Evolutionary conservation across 1,284 basidiomycete species (phyloP).

Genomic region (Cutaneotrichosporon mucoides): DNA sequence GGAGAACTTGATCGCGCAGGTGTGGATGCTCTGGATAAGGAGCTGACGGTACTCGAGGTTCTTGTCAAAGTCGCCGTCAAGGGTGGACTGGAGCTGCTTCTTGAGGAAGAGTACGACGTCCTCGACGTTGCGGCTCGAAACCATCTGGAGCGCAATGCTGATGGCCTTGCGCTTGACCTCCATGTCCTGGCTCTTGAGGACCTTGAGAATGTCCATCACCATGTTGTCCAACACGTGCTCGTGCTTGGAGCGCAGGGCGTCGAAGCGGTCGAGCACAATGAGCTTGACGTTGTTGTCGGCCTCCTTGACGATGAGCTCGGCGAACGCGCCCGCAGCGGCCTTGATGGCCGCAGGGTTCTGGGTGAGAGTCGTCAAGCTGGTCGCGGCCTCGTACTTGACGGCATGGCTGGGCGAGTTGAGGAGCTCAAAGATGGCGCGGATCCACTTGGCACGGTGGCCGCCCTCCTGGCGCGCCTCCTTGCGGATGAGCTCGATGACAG

Average conservation of each 20-base stretch:
- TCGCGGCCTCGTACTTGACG: slow-evolving; percentile 97
- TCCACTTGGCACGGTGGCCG: slow-evolving; percentile 78
- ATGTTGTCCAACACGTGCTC: slow-evolving; percentile 87
- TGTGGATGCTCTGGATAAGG: slow-evolving; percentile 94
- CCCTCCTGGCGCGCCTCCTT: slow-evolving; percentile 84
- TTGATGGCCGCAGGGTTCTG: slow-evolving; percentile 96
- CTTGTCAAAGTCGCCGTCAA: slow-evolving; percentile 72
- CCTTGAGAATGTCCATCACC: slow-evolving; percentile 93
- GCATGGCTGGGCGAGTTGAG: slow-evolving; percentile 85
- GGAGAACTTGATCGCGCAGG: slow-evolving; percentile 96
- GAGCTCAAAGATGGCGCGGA: slow-evolving; percentile 92
- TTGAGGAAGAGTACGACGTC: slow-evolving; percentile 95
- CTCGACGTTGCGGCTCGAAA: slow-evolving; percentile 92
- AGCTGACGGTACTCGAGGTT: slow-evolving; percentile 92
- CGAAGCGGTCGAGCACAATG: slow-evolving; percentile 92
- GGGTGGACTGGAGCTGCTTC: slow-evolving; percentile 93
- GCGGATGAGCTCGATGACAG: slow-evolving; percentile 90
- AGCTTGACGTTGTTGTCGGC: slow-evolving; percentile 99
- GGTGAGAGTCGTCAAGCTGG: slow-evolving; percentile 88
- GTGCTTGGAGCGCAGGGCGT: slow-evolving; percentile 76
- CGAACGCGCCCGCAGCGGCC: slow-evolving; percentile 84
- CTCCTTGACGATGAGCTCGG: slow-evolving; percentile 88
- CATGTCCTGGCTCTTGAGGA: slow-evolving; percentile 77
- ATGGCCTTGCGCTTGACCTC: slow-evolving; percentile 94
- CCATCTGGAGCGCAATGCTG: slow-evolving; percentile 86